Percentiles rank a stretch among this genome's conserved stretches.
These are phyloP conservation scores for Diophrys sp. DNA, from an alignment of 73 alveolate genomes.

Conservation along the genomic window DNA sequence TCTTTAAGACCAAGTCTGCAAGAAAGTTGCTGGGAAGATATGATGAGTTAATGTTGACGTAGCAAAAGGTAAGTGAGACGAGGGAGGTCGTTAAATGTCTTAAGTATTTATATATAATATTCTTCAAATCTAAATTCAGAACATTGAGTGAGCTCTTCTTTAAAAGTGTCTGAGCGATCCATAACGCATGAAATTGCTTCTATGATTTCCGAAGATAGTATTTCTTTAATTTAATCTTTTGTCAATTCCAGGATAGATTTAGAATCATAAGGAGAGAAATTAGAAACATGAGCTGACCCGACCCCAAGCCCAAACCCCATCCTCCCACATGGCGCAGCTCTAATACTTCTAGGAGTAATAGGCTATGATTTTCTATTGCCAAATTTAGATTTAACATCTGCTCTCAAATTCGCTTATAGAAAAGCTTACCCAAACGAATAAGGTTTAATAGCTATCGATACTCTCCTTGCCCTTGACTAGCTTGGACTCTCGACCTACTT, in stretches of 20 bases:
- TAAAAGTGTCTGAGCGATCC: constrained; percentile 23
- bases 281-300: constrained; percentile 16
- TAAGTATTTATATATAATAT: constrained; percentile 6
- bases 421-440: too few species aligned
- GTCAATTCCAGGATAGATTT: constrained; percentile 21
- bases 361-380: too few species aligned
- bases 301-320: constrained; percentile 15
- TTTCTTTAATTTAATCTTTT: constrained; percentile 30
- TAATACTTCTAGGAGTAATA: too few species aligned
- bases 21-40: constrained; percentile 24
- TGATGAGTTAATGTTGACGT: constrained; percentile 17
- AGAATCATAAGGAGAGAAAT: constrained; percentile 22
- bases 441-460: too few species aligned
- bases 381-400: too few species aligned
- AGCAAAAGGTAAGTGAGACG: constrained; percentile 29
- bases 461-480: too few species aligned
- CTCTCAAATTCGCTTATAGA: too few species aligned
- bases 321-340: constrained; percentile 25
- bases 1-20: constrained; percentile 23
- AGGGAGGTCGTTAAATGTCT: constrained; percentile 26
- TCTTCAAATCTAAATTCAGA: constrained; percentile 38
- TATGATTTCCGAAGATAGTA: constrained; percentile 7
- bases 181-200: not conserved
- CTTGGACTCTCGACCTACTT: too few species aligned
- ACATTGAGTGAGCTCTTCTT: constrained; percentile 33